phyloP scores from a whole-genome alignment of 805 yeast genomes.

The Candida silvicultrix region DNA sequence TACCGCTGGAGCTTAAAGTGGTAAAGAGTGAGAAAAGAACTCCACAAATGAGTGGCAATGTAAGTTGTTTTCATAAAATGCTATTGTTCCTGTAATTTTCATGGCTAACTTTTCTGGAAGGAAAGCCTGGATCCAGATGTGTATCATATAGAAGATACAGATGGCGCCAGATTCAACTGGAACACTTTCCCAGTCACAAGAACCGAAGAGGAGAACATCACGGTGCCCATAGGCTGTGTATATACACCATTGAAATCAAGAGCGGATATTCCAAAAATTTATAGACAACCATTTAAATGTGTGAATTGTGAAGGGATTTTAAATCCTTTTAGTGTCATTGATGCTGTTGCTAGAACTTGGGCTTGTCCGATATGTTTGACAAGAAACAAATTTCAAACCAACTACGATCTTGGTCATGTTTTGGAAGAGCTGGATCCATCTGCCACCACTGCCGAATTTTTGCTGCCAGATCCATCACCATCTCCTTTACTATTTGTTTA shows the following conservation, averaged over 20 bases:
- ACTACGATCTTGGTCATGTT: constrained; percentile 19
- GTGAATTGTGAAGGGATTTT: constrained; percentile 72
- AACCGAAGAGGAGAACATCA: constrained; percentile 80
- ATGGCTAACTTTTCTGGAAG: too few species aligned
- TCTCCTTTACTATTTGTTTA: constrained; percentile 77
- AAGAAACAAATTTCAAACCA: constrained; percentile 63
- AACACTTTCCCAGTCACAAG: constrained; percentile 83
- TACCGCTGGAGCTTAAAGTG: too few species aligned
- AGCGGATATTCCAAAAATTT: constrained; percentile 67
- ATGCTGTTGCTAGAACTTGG: constrained; percentile 70
- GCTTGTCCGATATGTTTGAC: constrained; percentile 73
- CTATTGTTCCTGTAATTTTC: too few species aligned
- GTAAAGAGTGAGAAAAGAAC: too few species aligned
- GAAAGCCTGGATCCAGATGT: constrained; percentile 20
- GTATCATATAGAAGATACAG: constrained; percentile 57
- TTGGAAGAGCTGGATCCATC: constrained; percentile 60
- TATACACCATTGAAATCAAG: constrained; percentile 83
- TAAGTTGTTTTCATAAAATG: too few species aligned
- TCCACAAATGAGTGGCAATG: too few species aligned
- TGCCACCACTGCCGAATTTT: constrained; percentile 74
- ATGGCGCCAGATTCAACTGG: constrained; percentile 72
- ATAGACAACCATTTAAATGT: constrained; percentile 77
- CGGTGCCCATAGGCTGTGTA: constrained; percentile 85
- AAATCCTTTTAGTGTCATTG: constrained; percentile 80
- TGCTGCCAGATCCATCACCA: constrained; percentile 41